Base-by-base conservation (phyloP, 139 green algal genomes). In the Coelastrella sp. region DNA sequence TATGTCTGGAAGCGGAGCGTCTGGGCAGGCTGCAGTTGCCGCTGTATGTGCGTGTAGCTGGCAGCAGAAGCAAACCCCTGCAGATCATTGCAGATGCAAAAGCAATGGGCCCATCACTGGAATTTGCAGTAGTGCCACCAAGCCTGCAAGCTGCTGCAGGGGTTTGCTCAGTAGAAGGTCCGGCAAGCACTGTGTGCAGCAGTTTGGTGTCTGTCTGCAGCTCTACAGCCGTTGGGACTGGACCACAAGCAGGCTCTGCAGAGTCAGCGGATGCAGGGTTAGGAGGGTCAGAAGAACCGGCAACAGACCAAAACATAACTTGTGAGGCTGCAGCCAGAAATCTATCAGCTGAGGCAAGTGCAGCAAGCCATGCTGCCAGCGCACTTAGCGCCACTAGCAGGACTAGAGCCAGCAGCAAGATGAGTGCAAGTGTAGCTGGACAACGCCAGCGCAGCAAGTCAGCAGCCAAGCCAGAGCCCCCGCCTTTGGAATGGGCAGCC, bases 21-120 rank as follows among this genome's bases (percentile, higher is more conserved):
- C 87, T 97, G 58, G 96, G 96, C 10, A 85, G 92, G 14, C 93
- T 97, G 76, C 94, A 97, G 92, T 91, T 98, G 74, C 96, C 96
- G 6, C 90, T 96, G 70, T 72, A 87, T 10, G 78, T 98, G 19
- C 83, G 91, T 24, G 87, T 95, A 27, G 25, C 94, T 7, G 96
- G 96, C 85, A 95, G 89, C 91, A 90, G 89, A 22, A 83, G 80
- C 17, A 49, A 82, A 25, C 96, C 95, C 0, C 78, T 98, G 81
- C 92, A 97, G 82, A 84, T 95, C 57, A 85, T 94, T 6, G 91
- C 97, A 49, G 94, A 95, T 73, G 95, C 95, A 20, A 92, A 80
- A n/a, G 94, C 91, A 80, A 84, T 95, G 0, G 96, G 96, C 0
- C 95, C 96, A 9, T 90, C 70, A 12, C 93, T 98, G 24, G 81